Evolutionary conservation across 495 filamentous ascomycete species (phyloP).

Genomic region (Neurospora sp.): DNA sequence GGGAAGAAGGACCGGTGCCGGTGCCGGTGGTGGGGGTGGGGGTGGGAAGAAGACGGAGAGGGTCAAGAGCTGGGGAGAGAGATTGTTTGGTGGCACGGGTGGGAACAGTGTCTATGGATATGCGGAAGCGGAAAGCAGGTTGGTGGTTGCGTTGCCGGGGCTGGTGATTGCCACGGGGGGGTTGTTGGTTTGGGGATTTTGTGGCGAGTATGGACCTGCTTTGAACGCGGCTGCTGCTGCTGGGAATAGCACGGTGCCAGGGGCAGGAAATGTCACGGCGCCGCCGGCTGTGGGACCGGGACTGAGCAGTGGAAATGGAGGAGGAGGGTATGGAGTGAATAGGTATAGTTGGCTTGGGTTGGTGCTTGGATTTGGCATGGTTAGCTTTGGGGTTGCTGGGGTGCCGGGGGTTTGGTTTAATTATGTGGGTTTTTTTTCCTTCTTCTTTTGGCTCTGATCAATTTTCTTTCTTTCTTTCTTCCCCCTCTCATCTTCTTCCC

Average conservation of each 20-base stretch:
- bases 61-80: not conserved
- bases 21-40: too few species aligned
- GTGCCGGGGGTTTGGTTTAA: constrained; percentile 21
- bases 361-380: constrained; percentile 22
- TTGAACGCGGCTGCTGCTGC: not conserved
- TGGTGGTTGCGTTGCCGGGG: constrained; percentile 16
- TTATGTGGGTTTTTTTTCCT: constrained; percentile 19
- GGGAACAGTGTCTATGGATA: constrained; percentile 9
- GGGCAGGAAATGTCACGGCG: not conserved
- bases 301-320: not conserved
- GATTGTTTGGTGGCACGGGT: not conserved
- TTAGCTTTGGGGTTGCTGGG: constrained; percentile 19
- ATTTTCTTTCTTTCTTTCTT: too few species aligned
- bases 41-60: not conserved
- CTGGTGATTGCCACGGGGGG: constrained; percentile 17
- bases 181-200: constrained; percentile 23
- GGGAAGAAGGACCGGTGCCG: not conserved
- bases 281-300: not conserved
- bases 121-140: constrained; percentile 18
- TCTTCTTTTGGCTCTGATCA: not conserved
- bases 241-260: not conserved
- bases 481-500: not conserved
- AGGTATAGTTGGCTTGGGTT: constrained; percentile 18
- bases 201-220: constrained; percentile 10
- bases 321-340: not conserved